Evolutionary conservation across 345 rosid genomes (phyloP).

Genomic region (Lepidium didymum): DNA sequence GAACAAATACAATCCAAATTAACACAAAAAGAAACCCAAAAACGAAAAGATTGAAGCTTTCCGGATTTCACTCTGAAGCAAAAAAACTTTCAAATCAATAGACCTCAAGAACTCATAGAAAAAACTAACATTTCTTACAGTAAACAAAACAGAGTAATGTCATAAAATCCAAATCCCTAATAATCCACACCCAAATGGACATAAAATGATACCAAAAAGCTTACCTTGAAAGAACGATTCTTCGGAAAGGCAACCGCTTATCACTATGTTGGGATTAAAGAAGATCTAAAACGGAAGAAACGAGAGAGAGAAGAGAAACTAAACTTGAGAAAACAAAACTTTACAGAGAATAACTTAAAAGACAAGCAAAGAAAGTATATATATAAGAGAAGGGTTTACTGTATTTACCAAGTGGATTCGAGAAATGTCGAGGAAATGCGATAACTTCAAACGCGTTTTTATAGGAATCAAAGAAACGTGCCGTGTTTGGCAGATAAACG

Average conservation of each 20-base stretch:
- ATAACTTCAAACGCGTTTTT: slow-evolving; percentile 7
- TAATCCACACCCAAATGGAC: not conserved
- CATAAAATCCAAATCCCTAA: not conserved
- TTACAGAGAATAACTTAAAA: not conserved
- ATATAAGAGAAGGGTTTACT: not conserved
- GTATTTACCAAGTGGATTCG: not conserved
- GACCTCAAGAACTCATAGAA: not conserved
- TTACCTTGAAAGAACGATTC: slow-evolving; percentile 8
- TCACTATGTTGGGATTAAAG: not conserved
- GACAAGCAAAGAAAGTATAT: slow-evolving; percentile 5
- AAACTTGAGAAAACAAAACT: not conserved
- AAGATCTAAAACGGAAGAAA: not conserved
- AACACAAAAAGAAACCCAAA: not conserved
- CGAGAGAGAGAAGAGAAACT: not conserved
- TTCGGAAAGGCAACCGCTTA: not conserved
- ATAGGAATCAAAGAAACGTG: slow-evolving; percentile 15
- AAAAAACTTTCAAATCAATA: not conserved
- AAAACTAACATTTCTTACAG: not conserved
- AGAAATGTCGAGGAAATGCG: not conserved
- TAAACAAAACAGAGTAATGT: not conserved
- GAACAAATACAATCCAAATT: not conserved
- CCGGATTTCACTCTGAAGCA: not conserved
- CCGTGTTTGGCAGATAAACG: slow-evolving; percentile 16
- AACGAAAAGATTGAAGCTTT: not conserved
- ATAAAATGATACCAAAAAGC: not conserved